Conservation (phyloP, 139 green algal genomes). For the Chlorella sp. region DNA sequence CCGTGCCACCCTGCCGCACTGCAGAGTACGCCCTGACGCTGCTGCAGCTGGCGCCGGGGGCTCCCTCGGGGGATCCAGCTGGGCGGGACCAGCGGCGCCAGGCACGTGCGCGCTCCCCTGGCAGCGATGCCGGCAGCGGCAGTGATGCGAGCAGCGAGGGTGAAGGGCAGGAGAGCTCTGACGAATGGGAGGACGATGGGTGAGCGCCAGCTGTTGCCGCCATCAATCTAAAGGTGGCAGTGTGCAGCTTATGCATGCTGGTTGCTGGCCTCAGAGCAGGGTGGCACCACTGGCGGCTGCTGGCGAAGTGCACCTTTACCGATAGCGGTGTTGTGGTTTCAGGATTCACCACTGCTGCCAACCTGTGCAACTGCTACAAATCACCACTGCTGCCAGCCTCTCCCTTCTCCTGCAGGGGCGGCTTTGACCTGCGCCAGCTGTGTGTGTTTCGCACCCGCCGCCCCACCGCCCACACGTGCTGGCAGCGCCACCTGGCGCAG, state of each 20-base stretch:
- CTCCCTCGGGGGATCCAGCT: not conserved
- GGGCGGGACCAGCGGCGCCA: not conserved
- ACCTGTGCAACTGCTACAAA: no score
- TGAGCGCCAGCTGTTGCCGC: not conserved
- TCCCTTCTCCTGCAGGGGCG: slow-evolving; percentile 1
- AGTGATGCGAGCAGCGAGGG: not conserved
- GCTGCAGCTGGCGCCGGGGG: not conserved
- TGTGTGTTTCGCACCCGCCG: not conserved
- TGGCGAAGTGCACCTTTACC: no score
- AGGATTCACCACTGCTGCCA: no score
- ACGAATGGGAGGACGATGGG: slow-evolving; percentile 13
- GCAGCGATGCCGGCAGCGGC: not conserved
- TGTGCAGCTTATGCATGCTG: no score
- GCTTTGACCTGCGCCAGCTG: slow-evolving; percentile 15
- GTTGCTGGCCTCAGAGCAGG: no score
- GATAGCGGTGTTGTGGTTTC: no score
- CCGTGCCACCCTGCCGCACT: not conserved
- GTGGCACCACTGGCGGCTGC: no score
- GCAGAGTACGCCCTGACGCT: slow-evolving; percentile 18
- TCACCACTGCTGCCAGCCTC: no score
- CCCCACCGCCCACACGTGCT: slow-evolving; percentile 23
- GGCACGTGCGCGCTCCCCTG: not conserved
- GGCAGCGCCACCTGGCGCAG: slow-evolving; percentile 23
- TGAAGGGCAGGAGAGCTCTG: not conserved
- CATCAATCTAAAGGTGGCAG: no score